Evolutionary conservation across 2,329 filamentous ascomycete species (phyloP), one percentile per base, ranked within the genome.

Genomic region (Colletotrichum cordylinicola): DNA sequence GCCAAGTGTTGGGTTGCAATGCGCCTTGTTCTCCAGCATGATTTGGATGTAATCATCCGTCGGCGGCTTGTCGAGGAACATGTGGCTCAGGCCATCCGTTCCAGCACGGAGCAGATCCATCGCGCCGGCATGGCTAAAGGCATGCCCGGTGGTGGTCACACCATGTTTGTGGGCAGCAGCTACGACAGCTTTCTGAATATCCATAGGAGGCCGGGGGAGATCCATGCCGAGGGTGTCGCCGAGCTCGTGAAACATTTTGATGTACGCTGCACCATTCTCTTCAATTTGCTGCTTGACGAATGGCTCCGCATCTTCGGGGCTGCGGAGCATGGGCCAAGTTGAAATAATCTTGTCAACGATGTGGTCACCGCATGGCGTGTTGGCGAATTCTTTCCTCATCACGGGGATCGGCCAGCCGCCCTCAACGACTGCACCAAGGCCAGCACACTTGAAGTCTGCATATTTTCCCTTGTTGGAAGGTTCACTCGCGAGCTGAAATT

Each of bases 221-320:
- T 82, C 74, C 33, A 80, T 72, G 4, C 84, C 84, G 79, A 89
- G 81, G 10, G 82, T 79, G 9, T 79, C 82, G 4, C 88, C 88
- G 67, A 82, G 84, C 77, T 90, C 88, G 77, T 90, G 87, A 84
- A 90, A 88, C 64, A 90, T 80, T 78, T 90, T 90, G 79, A 89
- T 87, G 80, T 89, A 89, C 74, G 88, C 85, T 2, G 85, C 86
- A 70, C 88, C 86, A 7, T 33, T 37, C 29, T 70, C 56, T 27
- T 71, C 31, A 16, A 66, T 39, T 3, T 84, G 83, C 75, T 85
- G 83, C 15, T 84, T 80, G 4, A 89, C 80, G 74, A 86, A 89
- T 18, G 83, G 79, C 2, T 83, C 77, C 2, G 87, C 88, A 29
- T 84, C 87, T 43, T 85, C 81, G 10, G 81, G 78, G 6, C 82